Percentiles rank a stretch among this genome's conserved stretches.
phyloP scores from a whole-genome alignment of 805 yeast species.

The Candida palmyrensis region DNA sequence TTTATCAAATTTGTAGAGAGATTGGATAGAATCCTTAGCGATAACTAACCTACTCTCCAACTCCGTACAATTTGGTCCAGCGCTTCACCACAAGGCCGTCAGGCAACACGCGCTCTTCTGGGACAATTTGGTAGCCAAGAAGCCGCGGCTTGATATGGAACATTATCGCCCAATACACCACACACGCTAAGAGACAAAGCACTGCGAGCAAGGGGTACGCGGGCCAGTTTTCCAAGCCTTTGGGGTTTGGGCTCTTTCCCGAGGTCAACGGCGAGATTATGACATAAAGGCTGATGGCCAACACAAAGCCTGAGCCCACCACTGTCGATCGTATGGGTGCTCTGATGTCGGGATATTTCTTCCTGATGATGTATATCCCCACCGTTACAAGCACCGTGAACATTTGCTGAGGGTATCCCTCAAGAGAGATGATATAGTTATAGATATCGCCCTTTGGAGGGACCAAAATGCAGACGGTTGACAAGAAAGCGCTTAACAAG shows the following conservation, averaged over 20 bases:
- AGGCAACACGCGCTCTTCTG: constrained; percentile 34
- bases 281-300: constrained; percentile 43
- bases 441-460: constrained; percentile 48
- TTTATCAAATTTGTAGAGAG: constrained; percentile 1
- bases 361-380: constrained; percentile 54
- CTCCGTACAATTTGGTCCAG: constrained; percentile 42
- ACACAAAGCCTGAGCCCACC: constrained; percentile 43
- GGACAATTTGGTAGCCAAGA: constrained; percentile 41
- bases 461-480: constrained; percentile 33
- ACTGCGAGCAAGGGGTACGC: constrained; percentile 46
- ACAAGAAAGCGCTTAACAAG: constrained; percentile 35
- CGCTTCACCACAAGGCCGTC: constrained; percentile 57
- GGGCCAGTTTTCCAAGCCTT: constrained; percentile 39
- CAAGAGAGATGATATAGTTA: constrained; percentile 47
- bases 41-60: background rate
- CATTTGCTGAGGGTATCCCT: constrained; percentile 46
- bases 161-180: constrained; percentile 50
- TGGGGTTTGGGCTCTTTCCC: constrained; percentile 33
- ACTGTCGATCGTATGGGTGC: constrained; percentile 51
- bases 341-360: constrained; percentile 39
- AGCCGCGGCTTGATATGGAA: constrained; percentile 45
- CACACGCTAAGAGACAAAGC: constrained; percentile 36
- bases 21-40: background rate
- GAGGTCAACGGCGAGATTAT: constrained; percentile 45
- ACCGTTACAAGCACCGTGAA: constrained; percentile 49